These are phyloP conservation scores for Solanum hybrid DNA, from an alignment of 305 asterid genomes.

Conservation along the genomic window DNA sequence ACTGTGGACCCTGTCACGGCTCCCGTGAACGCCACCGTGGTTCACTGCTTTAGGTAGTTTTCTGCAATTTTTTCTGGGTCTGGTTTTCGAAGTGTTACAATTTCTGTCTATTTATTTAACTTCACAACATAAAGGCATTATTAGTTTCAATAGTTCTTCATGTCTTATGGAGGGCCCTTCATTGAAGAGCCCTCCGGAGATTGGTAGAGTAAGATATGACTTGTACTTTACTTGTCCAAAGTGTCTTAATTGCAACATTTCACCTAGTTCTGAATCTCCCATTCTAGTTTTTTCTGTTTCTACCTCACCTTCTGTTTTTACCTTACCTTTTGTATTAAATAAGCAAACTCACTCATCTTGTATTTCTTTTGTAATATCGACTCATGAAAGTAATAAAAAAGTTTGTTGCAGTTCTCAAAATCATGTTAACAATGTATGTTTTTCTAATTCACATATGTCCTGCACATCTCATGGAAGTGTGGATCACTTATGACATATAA, in stretches of 20 bases:
- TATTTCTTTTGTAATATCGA: not conserved
- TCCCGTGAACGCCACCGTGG: too few species aligned
- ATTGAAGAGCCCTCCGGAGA: not conserved
- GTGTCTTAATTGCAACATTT: not conserved
- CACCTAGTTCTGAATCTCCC: not conserved
- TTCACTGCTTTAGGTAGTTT: too few species aligned
- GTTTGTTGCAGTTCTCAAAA: not conserved
- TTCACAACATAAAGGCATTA: not conserved
- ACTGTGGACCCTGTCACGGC: too few species aligned
- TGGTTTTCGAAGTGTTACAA: too few species aligned
- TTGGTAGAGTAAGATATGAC: not conserved
- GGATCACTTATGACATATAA: not conserved
- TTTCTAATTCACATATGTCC: not conserved
- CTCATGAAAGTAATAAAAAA: not conserved
- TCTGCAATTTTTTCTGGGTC: too few species aligned
- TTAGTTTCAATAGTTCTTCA: not conserved
- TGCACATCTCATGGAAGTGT: not conserved
- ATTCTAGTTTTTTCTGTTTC: not conserved
- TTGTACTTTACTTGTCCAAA: not conserved
- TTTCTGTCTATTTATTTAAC: not conserved
- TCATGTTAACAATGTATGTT: not conserved
- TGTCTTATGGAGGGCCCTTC: not conserved
- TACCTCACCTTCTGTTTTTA: not conserved
- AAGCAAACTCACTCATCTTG: not conserved
- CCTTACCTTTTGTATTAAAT: not conserved